Conservation (phyloP, 2,329 filamentous ascomycete species). For the Triangularia setosa region DNA sequence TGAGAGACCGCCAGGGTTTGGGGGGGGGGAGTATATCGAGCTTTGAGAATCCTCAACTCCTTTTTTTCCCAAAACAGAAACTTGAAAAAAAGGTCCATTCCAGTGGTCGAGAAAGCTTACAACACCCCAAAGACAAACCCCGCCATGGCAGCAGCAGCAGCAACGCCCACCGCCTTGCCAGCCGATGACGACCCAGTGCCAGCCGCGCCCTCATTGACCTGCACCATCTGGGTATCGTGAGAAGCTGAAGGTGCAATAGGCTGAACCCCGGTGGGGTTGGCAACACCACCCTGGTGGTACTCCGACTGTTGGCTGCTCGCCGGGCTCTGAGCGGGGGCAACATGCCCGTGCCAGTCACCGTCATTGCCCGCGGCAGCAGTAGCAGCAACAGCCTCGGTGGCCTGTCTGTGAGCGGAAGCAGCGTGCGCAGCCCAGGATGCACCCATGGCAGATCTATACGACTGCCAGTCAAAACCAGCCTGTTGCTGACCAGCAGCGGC, state of each 20-base stretch:
- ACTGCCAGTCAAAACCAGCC: background rate
- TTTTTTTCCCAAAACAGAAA: background rate
- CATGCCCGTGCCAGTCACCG: slow-evolving; percentile 7
- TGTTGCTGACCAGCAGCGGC: slow-evolving; percentile 8
- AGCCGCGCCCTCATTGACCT: slow-evolving; percentile 10
- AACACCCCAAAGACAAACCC: slow-evolving; percentile 4
- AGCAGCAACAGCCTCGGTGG: background rate
- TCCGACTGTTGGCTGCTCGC: slow-evolving; percentile 6
- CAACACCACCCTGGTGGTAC: slow-evolving; percentile 1
- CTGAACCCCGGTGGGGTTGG: background rate
- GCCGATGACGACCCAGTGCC: background rate
- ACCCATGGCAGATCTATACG: slow-evolving; percentile 5
- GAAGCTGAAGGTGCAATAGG: background rate
- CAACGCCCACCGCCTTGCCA: background rate
- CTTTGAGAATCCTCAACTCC: background rate
- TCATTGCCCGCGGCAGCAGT: background rate
- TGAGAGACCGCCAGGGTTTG: background rate
- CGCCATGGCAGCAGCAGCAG: slow-evolving; percentile 5
- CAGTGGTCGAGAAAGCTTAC: background rate
- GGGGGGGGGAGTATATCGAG: background rate
- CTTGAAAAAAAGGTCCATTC: background rate
- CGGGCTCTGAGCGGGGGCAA: slow-evolving; percentile 1
- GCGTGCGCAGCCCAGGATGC: background rate
- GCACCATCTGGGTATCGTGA: slow-evolving; percentile 5
- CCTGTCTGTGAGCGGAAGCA: too few relatives aligned